Base-by-base conservation (phyloP, 1,284 basidiomycete genomes). In the Trichosporon sp. region DNA sequence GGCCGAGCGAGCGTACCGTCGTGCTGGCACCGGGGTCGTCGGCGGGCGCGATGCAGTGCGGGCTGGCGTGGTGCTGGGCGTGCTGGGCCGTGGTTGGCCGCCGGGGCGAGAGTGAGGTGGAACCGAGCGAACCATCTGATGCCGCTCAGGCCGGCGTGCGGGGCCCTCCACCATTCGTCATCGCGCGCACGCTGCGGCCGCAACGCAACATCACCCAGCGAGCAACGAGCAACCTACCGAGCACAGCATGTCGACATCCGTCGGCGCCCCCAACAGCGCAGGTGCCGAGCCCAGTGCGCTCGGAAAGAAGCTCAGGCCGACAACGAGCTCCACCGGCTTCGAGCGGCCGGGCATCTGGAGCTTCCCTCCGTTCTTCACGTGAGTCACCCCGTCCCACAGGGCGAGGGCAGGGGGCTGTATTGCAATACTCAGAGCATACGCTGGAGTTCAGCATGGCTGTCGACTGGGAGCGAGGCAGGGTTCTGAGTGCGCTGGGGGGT, bases 341-440 rank as follows among this genome's bases (percentile, higher is more conserved):
- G 74, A 74, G 31, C 84, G 78, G 63, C 86, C 86, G 0, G 77
- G 84, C 0, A 82, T 87, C 63, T 86, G 83, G 81, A 82, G 80
- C n/a, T 87, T 87, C 70, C 85, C 86, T 1, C 86, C 86, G 0
- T 87, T 87, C 80, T 87, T 85, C 78, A 87, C 86, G 74, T 83
- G 31, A 21, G 81, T 76, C 15, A 3, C 3, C 32, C 34, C n/a
- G 5, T 13, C 5, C 9, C 35, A 12, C 35, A 13, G 35, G 11
- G 9, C 35, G 35, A 8, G 2, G 4, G n/a, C 13, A 25, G 35
- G 11, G 2, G 6, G 2, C 35, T 32, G 42, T 25, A 35, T 11
- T 42, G 15, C 65, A 23, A 62, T 21, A 15, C n/a, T n/a, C n/a
- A n/a, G n/a, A n/a, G n/a, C n/a, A n/a, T n/a, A n/a, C n/a, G n/a